Evolutionary conservation across 306 rosid species (phyloP), one percentile per base, ranked within the genome.

Genomic region (Castanea sativa): DNA sequence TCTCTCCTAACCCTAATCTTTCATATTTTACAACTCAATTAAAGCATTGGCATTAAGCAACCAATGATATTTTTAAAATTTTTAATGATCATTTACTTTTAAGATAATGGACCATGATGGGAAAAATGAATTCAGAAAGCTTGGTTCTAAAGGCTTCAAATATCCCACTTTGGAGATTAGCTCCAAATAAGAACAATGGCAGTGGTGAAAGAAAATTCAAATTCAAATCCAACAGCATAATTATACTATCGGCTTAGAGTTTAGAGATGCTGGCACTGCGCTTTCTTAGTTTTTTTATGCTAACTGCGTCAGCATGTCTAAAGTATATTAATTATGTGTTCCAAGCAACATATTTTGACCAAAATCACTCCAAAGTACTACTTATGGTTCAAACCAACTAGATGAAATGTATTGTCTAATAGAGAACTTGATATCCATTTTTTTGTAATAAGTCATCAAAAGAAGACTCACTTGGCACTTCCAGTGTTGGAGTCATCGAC

Each of bases 401-500:
- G 38, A 29, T 63, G 18, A 15, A n/a, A 61, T 19, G 51, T 67
- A 58, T 20, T 58, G 12, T 23, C 25, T 16, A 33, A 65, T 33
- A 32, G 13, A 67, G 25, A 4, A 35, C 72, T n/a, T 35, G 72
- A 68, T 68, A 35, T 19, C 23, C 10, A 35, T 68, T 25, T 19
- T 13, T 45, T 33, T 45, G 27, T 32, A 67, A 33, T 19, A 67
- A 35, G 72, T 33, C 16, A 35, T 19, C 7, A 77, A 69, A 35
- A 67, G 12, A 29, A 71, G 63, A 85, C 89, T 87, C 60, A 87
- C 91, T 80, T 87, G 65, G 91, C 83, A 71, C 78, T 78, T 29
- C 91, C 87, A 0, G 82, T 85, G 87, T 85, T 87, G 19, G 89
- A 83, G 70, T 76, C 89, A 76, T 88, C 89, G 60, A 88, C 91